A percentile compares a stretch with the other conserved stretches of the same genome.
These are phyloP conservation scores for Globisporangium spinosum DNA, from an alignment of 352 stramenopile species.

Conservation along the genomic window DNA sequence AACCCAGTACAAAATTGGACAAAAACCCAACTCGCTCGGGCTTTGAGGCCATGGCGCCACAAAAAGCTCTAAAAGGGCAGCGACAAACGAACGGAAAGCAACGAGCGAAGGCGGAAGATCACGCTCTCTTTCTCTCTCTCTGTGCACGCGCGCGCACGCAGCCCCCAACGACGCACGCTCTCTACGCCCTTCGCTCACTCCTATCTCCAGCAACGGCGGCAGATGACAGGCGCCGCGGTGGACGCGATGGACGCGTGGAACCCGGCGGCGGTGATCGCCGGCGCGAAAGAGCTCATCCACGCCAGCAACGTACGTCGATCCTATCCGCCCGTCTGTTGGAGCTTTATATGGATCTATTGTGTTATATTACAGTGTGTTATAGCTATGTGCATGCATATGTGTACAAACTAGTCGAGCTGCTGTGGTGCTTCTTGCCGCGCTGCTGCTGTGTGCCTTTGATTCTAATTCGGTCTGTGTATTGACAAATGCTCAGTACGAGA, in stretches of 20 bases:
- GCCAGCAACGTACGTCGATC: slow-evolving; percentile 65
- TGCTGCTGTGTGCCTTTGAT: background rate
- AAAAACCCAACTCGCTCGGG: no score
- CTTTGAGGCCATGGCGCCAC: background rate
- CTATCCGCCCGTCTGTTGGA: background rate
- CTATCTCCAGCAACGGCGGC: background rate
- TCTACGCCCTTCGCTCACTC: background rate
- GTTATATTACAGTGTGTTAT: background rate
- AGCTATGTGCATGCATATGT: background rate
- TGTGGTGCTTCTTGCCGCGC: background rate
- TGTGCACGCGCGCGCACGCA: background rate
- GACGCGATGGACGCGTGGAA: slow-evolving; percentile 38
- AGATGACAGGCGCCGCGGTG: slow-evolving; percentile 4
- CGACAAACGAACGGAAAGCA: slow-evolving; percentile 1
- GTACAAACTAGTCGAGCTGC: background rate
- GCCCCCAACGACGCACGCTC: background rate
- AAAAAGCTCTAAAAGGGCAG: slow-evolving; percentile 7
- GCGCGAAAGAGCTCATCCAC: slow-evolving; percentile 67
- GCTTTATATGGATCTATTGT: background rate
- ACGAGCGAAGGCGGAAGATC: background rate
- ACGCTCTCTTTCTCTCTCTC: background rate
- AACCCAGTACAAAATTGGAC: no score
- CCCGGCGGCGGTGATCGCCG: slow-evolving; percentile 44
- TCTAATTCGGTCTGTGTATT: background rate
- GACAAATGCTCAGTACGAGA: slow-evolving; percentile 51